These are phyloP conservation scores for Teunomyces gatunensis DNA, from an alignment of 805 yeast species.

Conservation along the genomic window DNA sequence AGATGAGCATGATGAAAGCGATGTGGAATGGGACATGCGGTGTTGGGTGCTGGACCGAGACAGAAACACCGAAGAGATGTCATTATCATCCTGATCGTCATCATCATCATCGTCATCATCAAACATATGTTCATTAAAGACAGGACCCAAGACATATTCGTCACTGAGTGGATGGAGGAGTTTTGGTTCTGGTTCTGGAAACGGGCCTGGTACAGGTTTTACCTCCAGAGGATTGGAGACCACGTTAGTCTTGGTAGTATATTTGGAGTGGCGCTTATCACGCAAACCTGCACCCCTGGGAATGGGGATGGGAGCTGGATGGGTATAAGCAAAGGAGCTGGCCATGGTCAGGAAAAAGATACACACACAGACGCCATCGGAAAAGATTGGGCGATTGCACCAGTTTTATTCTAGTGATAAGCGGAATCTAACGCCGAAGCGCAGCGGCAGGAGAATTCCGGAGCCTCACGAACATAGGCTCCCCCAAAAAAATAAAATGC, in stretches of 20 bases:
- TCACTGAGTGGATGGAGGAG: slow-evolving; percentile 6
- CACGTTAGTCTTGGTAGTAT: neutral
- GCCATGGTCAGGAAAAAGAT: neutral
- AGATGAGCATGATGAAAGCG: neutral
- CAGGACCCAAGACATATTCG: slow-evolving; percentile 6
- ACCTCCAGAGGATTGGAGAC: neutral
- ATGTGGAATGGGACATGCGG: neutral
- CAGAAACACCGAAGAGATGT: slow-evolving; percentile 1
- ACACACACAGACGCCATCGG: neutral
- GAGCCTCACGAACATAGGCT: neutral
- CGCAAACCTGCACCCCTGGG: neutral
- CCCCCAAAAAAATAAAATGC: no score
- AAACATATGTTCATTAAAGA: neutral
- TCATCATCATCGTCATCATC: slow-evolving; percentile 4
- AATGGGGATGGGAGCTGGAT: slow-evolving; percentile 1
- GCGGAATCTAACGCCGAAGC: neutral
- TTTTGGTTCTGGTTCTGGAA: slow-evolving; percentile 3
- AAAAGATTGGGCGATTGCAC: neutral
- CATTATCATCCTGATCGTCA: neutral
- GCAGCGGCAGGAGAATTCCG: neutral
- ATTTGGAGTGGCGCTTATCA: neutral
- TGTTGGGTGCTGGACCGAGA: slow-evolving; percentile 1
- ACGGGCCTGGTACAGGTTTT: neutral
- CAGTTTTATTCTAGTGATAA: neutral
- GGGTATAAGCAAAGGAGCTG: neutral